These are phyloP conservation scores for Phlebopus sp. DNA, from an alignment of 1,284 basidiomycete genomes.

Conservation along the genomic window DNA sequence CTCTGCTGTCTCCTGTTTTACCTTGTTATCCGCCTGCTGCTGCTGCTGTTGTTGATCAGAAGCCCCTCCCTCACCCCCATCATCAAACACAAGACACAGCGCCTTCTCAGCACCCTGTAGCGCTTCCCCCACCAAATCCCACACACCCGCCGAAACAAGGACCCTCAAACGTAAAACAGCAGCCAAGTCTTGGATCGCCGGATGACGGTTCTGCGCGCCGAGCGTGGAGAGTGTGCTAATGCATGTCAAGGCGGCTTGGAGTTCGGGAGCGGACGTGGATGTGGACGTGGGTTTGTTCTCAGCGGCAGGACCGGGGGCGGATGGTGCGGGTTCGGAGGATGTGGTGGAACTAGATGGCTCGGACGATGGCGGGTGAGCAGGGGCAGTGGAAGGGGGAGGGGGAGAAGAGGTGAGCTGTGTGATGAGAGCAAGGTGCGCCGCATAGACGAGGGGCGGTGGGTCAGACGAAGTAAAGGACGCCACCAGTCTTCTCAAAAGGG, in stretches of 20 bases:
- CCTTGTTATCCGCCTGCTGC: conserved; percentile 10
- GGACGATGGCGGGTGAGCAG: conserved; percentile 4
- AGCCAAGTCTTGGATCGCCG: conserved; percentile 44
- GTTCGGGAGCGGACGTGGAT: conserved; percentile 17
- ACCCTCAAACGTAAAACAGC: conserved; percentile 50
- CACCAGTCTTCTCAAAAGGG: conserved; percentile 52
- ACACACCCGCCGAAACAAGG: conserved; percentile 50
- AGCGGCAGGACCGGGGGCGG: too few relatives aligned
- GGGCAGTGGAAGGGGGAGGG: conserved; percentile 1
- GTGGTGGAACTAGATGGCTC: too few relatives aligned
- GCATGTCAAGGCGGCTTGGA: conserved; percentile 40
- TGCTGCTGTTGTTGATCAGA: background rate
- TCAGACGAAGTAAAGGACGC: conserved; percentile 45
- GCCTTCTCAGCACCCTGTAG: conserved; percentile 44
- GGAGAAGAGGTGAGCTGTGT: conserved; percentile 36
- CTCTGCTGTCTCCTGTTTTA: conserved; percentile 15
- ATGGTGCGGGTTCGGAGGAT: too few relatives aligned
- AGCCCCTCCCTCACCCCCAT: conserved; percentile 1
- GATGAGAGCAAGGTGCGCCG: conserved; percentile 53
- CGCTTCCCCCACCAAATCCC: conserved; percentile 47
- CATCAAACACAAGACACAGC: conserved; percentile 41
- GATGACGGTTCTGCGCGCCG: conserved; percentile 41
- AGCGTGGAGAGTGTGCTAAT: conserved; percentile 42
- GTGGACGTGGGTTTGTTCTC: background rate
- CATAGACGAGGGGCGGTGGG: conserved; percentile 50